Conservation (phyloP, 345 rosid species). For the Pistacia vera region DNA sequence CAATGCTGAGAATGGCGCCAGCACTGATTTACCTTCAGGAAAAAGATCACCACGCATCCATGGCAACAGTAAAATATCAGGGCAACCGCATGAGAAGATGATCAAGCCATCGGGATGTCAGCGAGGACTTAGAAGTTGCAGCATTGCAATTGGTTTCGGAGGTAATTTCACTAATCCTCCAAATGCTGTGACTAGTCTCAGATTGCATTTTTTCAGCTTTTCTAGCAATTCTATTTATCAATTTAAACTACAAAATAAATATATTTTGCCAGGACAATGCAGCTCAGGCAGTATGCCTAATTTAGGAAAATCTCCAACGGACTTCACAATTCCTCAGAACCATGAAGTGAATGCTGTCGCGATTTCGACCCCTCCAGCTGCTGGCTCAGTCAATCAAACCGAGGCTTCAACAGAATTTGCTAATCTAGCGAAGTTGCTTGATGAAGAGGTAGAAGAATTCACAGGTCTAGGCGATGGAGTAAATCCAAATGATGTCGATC, state of each 20-base stretch:
- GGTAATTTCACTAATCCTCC: constrained; percentile 10
- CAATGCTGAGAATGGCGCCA: neutral
- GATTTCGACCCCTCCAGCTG: constrained; percentile 1
- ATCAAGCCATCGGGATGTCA: neutral
- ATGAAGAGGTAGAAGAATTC: constrained; percentile 12
- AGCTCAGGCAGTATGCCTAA: neutral
- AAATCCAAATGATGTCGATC: constrained; percentile 23
- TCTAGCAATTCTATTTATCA: neutral
- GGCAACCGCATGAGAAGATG: neutral
- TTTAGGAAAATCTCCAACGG: neutral
- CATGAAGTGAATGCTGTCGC: neutral
- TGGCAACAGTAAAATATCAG: neutral
- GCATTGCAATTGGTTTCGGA: neutral
- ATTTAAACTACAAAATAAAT: too few species aligned
- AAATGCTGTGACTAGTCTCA: neutral
- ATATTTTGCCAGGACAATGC: neutral
- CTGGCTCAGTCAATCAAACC: neutral
- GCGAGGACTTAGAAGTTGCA: neutral
- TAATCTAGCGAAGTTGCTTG: constrained; percentile 12
- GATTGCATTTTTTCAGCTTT: neutral
- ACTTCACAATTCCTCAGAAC: neutral
- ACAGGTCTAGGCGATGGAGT: neutral
- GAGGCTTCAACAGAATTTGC: neutral
- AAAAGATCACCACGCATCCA: neutral
- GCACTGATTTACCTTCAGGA: neutral